Evolutionary conservation across 176 grass and related monocot genomes (phyloP), one percentile per base, ranked within the genome.

Genomic region (Dactylis glomerata): DNA sequence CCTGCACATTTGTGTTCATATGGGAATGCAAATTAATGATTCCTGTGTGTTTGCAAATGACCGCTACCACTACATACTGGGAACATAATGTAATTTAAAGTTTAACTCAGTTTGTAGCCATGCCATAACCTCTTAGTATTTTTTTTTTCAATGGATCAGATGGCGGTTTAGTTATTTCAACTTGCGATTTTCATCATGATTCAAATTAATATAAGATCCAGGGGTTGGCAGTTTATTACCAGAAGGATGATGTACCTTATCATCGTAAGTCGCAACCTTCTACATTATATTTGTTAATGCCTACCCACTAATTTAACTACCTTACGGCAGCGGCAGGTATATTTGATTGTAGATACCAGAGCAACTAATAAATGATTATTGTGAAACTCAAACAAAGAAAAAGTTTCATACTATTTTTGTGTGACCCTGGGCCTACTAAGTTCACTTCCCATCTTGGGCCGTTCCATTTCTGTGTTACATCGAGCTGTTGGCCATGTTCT

Each of bases 401-500:
- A 33, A 52, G 3, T 65, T 31, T 5, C 58, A 70, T 40, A 77
- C 51, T 15, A 16, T 52, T 42, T 56, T 77, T 49, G 36, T 80
- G 52, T 1, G 44, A 85, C 16, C 58, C n/a, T 78, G 37, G n/a
- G 15, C 15, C 8, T 75, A 22, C 51, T 31, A 79, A 47, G 5
- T 80, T 89, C 12, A 17, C 20, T 72, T 84, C 73, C 12, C 34
- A 71, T 79, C 45, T 89, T 9, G 3, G 61, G 5, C 24, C 20
- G 9, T 80, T 68, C 17, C 19, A 65, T 67, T 78, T 78, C 16
- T 70, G 3, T 71, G 46, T 34, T 58, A 23, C 69, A 30, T 9
- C 30, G 69, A 47, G 41, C 36, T 8, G 5, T 33, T 46, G 34
- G 24, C 31, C 13, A 75, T 17, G 23, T 76, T 77, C 23, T 16